Percentiles rank a stretch among this genome's conserved stretches.
phyloP scores from a whole-genome alignment of 306 rosid species.

The Malus domestica region DNA sequence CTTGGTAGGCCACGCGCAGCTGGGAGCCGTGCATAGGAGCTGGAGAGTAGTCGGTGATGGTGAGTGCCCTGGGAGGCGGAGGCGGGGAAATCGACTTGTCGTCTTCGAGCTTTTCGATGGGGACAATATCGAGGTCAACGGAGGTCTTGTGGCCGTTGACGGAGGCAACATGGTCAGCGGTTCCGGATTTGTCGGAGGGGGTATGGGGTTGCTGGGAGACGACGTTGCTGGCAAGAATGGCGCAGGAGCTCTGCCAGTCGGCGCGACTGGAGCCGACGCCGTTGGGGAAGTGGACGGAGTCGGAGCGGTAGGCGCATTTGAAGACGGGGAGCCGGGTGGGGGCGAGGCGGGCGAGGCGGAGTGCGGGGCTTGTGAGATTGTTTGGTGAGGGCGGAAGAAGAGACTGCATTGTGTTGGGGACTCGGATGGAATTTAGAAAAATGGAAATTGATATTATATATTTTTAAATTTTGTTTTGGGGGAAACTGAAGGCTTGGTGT shows the following conservation, averaged over 20 bases:
- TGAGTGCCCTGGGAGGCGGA: conserved; percentile 42
- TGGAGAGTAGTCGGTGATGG: conserved; percentile 80
- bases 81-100: conserved; percentile 30
- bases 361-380: conserved; percentile 14
- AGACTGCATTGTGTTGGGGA: conserved; percentile 39
- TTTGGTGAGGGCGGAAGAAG: conserved; percentile 40
- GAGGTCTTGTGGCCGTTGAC: conserved; percentile 67
- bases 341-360: background rate
- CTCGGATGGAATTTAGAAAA: background rate
- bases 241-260: conserved; percentile 92
- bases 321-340: conserved; percentile 24
- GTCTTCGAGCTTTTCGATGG: conserved; percentile 30
- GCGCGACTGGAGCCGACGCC: conserved; percentile 49
- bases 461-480: background rate
- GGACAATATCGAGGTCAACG: conserved; percentile 58
- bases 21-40: conserved; percentile 95
- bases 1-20: conserved; percentile 90
- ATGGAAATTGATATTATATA: background rate
- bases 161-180: conserved; percentile 28
- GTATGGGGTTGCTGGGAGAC: conserved; percentile 50
- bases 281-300: conserved; percentile 31
- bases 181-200: conserved; percentile 15
- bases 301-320: conserved; percentile 46
- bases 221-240: conserved; percentile 76
- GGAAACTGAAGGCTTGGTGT: conserved; percentile 41